phyloP scores from a whole-genome alignment of 306 rosid genomes.

The Cucurbita ficifolia region DNA sequence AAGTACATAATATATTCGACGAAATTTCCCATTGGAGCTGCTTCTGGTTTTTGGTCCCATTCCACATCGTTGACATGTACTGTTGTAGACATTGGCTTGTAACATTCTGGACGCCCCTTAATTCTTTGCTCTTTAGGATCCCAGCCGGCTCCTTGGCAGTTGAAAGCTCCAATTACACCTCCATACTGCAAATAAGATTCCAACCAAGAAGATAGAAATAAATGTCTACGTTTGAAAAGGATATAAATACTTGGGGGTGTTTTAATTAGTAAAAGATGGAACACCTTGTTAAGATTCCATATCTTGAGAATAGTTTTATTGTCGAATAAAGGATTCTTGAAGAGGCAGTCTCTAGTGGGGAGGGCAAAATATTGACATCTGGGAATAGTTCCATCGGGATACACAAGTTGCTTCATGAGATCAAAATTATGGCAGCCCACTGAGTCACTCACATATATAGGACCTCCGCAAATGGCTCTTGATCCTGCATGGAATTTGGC shows the following conservation, averaged over 20 bases:
- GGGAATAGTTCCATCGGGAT: conserved; percentile 69
- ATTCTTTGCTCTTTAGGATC: conserved; percentile 42
- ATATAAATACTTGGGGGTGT: too few species aligned
- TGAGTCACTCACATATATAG: conserved; percentile 61
- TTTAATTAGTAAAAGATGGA: not conserved
- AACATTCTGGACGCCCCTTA: conserved; percentile 49
- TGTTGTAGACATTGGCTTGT: conserved; percentile 38
- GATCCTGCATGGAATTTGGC: conserved; percentile 87
- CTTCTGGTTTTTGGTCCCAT: conserved; percentile 65
- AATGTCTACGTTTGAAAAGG: not conserved
- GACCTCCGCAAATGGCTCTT: conserved; percentile 75
- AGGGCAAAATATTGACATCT: conserved; percentile 59
- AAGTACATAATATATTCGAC: conserved; percentile 46
- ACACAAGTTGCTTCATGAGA: conserved; percentile 59
- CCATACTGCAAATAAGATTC: conserved; percentile 30
- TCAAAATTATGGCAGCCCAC: conserved; percentile 63
- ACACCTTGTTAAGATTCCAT: conserved; percentile 77
- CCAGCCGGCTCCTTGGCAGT: conserved; percentile 95
- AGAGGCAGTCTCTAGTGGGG: conserved; percentile 80
- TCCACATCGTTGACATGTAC: conserved; percentile 57
- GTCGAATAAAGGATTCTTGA: conserved; percentile 69
- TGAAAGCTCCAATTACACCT: conserved; percentile 81
- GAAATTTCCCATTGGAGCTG: conserved; percentile 36
- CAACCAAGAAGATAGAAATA: not conserved
- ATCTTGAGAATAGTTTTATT: conserved; percentile 52